Conservation (phyloP, 345 rosid genomes). For the Geranium rotundifolium region DNA sequence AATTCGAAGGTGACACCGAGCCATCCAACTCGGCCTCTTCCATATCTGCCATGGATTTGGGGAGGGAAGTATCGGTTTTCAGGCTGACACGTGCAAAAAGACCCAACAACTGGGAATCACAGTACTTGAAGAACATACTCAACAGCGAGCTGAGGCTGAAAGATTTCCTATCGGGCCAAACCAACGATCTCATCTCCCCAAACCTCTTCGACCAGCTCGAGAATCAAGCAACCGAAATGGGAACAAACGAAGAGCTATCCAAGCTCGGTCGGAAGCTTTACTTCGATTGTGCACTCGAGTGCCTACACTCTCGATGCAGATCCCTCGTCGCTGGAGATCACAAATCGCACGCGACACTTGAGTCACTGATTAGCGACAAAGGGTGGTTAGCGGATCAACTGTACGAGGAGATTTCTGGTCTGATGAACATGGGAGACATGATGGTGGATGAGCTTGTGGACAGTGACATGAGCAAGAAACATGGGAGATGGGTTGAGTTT, state of each 20-base stretch:
- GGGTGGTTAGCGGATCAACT: conserved; percentile 53
- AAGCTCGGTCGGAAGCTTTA: conserved; percentile 40
- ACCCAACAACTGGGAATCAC: conserved; percentile 42
- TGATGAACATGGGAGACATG: conserved; percentile 48
- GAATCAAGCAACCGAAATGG: conserved; percentile 12
- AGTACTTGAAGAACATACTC: conserved; percentile 41
- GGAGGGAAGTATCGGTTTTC: conserved; percentile 8
- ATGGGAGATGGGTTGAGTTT: conserved; percentile 72
- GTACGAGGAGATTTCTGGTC: conserved; percentile 35
- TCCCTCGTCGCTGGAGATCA: conserved; percentile 34
- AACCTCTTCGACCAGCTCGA: conserved; percentile 44
- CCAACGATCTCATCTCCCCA: conserved; percentile 22
- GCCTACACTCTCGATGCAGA: conserved; percentile 26
- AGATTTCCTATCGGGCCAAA: conserved; percentile 33
- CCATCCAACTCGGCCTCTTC: conserved; percentile 33
- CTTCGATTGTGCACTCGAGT: conserved; percentile 48
- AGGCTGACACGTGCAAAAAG: conserved; percentile 14
- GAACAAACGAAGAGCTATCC: conserved; percentile 20
- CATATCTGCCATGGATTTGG: conserved; percentile 12
- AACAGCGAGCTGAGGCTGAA: conserved; percentile 29
- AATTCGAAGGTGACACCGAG: conserved; percentile 17
- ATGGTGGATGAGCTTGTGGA: conserved; percentile 82
- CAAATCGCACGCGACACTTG: conserved; percentile 30
- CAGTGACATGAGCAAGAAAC: conserved; percentile 49
- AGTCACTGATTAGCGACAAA: conserved; percentile 22